phyloP scores from a whole-genome alignment of 2,329 filamentous ascomycete species.

The Westerdykella ornata region DNA sequence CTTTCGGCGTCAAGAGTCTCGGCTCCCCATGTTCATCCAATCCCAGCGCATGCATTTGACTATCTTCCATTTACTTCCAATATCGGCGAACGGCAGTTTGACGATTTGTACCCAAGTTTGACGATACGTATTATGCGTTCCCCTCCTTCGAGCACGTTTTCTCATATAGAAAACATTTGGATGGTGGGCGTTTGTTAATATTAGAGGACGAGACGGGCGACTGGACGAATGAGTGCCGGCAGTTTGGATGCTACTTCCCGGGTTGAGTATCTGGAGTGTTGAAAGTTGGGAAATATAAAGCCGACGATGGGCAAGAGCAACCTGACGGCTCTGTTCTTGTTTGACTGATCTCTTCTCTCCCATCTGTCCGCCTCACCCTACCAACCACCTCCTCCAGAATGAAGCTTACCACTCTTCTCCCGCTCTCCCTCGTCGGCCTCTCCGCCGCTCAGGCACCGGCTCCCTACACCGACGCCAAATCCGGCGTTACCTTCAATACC shows the following conservation, averaged over 20 bases:
- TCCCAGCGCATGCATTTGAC: background rate
- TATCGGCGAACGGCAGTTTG: background rate
- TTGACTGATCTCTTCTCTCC: background rate
- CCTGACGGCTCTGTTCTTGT: background rate
- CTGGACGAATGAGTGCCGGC: background rate
- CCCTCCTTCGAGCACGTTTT: too few species aligned
- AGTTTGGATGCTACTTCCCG: background rate
- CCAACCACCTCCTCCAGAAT: slow-evolving; percentile 9
- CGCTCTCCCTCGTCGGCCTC: slow-evolving; percentile 8
- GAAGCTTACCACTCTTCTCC: slow-evolving; percentile 15
- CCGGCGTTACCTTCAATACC: slow-evolving; percentile 23
- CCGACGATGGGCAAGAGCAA: background rate
- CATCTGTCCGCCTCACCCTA: background rate
- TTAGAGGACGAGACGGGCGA: background rate
- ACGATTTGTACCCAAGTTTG: background rate
- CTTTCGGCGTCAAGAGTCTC: background rate
- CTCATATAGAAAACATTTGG: too few species aligned
- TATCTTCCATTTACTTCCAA: background rate
- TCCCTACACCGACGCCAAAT: slow-evolving; percentile 24
- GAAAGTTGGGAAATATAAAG: background rate
- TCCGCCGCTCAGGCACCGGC: slow-evolving; percentile 15
- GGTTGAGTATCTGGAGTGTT: background rate
- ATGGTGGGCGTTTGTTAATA: background rate
- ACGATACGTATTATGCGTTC: too few species aligned
- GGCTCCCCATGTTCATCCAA: background rate